Evolutionary conservation across 768 basidiomycete species (phyloP).

Genomic region (Daedalea quercina): DNA sequence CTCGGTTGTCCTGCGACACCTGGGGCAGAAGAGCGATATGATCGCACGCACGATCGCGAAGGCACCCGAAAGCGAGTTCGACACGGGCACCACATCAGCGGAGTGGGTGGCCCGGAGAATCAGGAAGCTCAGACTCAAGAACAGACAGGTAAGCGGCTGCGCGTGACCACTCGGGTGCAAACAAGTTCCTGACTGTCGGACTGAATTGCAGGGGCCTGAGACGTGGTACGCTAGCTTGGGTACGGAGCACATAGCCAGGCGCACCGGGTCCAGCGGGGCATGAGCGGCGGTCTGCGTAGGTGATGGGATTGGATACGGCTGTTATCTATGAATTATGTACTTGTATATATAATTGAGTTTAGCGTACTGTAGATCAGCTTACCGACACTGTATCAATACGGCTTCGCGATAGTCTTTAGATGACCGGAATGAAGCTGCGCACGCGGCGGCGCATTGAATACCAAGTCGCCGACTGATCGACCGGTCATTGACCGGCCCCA

Average conservation of each 20-base stretch:
- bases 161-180: neutral
- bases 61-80: constrained; percentile 14
- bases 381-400: neutral
- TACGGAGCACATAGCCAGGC: constrained; percentile 20
- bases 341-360: neutral
- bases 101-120: constrained; percentile 21
- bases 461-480: neutral
- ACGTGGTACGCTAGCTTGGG: constrained; percentile 22
- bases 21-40: constrained; percentile 18
- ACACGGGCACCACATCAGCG: constrained; percentile 17
- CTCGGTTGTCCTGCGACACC: constrained; percentile 21
- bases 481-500: neutral
- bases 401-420: too few species aligned
- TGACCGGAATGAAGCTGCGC: neutral
- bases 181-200: neutral
- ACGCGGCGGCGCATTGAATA: neutral
- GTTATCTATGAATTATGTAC: neutral
- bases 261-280: neutral
- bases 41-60: constrained; percentile 16
- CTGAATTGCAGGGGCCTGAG: constrained; percentile 14
- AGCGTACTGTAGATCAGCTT: neutral
- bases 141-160: constrained; percentile 16
- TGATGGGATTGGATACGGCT: neutral
- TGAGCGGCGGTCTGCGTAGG: too few species aligned
- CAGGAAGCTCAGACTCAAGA: constrained; percentile 19